A percentile compares a stretch with the other conserved stretches of the same genome.
Evolutionary conservation across 2,329 filamentous ascomycete genomes (phyloP).

Genomic region (Kalmusia sp.): DNA sequence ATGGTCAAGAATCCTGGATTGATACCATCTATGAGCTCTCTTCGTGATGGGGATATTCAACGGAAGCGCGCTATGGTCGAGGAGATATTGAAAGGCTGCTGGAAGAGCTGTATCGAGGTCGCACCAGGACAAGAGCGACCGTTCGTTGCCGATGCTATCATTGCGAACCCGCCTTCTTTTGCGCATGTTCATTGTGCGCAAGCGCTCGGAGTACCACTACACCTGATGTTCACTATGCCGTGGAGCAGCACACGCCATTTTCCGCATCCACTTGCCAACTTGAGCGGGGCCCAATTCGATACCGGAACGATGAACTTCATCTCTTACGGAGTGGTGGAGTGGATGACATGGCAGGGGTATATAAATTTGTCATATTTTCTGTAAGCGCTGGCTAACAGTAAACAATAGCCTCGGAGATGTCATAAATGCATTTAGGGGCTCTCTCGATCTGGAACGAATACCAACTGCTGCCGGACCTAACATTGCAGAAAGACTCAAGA

Average conservation of each 20-base stretch:
- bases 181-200: slow-evolving; percentile 77
- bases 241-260: slow-evolving; percentile 55
- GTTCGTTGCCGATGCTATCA: slow-evolving; percentile 81
- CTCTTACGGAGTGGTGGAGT: slow-evolving; percentile 56
- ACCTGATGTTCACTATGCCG: slow-evolving; percentile 75
- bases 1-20: slow-evolving; percentile 59
- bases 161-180: slow-evolving; percentile 79
- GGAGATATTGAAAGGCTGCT: slow-evolving; percentile 37
- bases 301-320: slow-evolving; percentile 49
- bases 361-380: slow-evolving; percentile 5
- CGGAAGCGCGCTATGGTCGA: slow-evolving; percentile 33
- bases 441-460: slow-evolving; percentile 51
- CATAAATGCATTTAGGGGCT: slow-evolving; percentile 53
- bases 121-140: slow-evolving; percentile 53
- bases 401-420: slow-evolving; percentile 50
- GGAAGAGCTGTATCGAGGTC: slow-evolving; percentile 39
- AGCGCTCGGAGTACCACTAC: slow-evolving; percentile 73
- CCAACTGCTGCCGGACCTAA: slow-evolving; percentile 44
- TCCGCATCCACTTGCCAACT: slow-evolving; percentile 59
- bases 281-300: slow-evolving; percentile 44
- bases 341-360: slow-evolving; percentile 59
- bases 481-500: slow-evolving; percentile 44
- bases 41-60: slow-evolving; percentile 39
- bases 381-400: not conserved
- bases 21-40: slow-evolving; percentile 28